These are phyloP conservation scores for Mycena vulgaris DNA, from an alignment of 768 basidiomycete species.

Conservation along the genomic window DNA sequence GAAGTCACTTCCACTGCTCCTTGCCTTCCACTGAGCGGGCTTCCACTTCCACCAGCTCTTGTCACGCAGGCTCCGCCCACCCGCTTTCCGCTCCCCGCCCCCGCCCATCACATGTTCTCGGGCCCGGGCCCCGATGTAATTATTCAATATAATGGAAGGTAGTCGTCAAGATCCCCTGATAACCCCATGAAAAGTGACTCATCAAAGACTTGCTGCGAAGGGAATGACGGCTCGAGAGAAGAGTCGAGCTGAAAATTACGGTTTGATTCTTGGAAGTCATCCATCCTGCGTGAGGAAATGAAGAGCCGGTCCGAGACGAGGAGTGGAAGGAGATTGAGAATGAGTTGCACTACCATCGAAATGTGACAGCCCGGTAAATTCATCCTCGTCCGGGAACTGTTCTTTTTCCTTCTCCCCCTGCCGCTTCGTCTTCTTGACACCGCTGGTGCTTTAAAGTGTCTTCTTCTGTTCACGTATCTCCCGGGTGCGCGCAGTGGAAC, in stretches of 20 bases:
- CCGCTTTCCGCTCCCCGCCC: too few relatives aligned
- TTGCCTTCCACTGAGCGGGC: too few relatives aligned
- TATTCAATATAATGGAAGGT: not conserved
- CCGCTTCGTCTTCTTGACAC: too few relatives aligned
- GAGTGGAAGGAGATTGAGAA: not conserved
- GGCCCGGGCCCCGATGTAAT: not conserved
- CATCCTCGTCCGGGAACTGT: too few relatives aligned
- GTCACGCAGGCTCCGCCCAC: not conserved
- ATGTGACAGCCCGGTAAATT: not conserved
- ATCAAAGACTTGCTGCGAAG: not conserved
- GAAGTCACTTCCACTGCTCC: constrained; percentile 12
- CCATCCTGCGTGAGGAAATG: not conserved
- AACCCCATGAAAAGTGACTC: not conserved
- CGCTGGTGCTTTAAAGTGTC: not conserved
- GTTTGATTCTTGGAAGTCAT: not conserved
- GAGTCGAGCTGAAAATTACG: too few relatives aligned
- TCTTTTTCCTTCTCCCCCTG: too few relatives aligned
- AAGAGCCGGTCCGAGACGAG: not conserved
- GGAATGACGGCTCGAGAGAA: not conserved
- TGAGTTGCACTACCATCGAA: not conserved
- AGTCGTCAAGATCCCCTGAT: not conserved
- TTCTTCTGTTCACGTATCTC: constrained; percentile 16
- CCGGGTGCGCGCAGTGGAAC: not conserved
- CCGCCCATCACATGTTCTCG: too few relatives aligned
- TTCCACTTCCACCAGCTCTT: not conserved